These are phyloP conservation scores for Nephelium lappaceum DNA, from an alignment of 345 rosid genomes.

Conservation along the genomic window DNA sequence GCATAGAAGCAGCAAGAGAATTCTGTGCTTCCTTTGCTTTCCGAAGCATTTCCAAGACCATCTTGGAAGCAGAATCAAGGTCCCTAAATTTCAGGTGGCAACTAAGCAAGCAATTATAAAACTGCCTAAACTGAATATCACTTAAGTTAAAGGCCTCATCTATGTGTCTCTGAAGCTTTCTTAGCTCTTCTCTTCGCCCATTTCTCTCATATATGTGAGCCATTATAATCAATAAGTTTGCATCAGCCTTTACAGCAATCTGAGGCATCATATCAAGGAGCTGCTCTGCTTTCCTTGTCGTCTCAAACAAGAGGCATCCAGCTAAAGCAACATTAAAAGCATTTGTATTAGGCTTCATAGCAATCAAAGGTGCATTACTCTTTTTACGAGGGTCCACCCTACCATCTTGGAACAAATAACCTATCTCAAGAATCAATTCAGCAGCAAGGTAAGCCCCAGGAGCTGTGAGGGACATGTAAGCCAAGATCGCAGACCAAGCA, in stretches of 20 bases:
- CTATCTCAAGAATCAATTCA: slow-evolving; percentile 88
- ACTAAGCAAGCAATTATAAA: slow-evolving; percentile 70
- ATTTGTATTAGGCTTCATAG: slow-evolving; percentile 82
- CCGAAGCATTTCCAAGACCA: slow-evolving; percentile 88
- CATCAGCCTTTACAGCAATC: slow-evolving; percentile 61
- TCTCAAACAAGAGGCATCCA: slow-evolving; percentile 78
- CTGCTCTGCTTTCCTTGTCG: slow-evolving; percentile 90
- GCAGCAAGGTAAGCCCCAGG: slow-evolving; percentile 85
- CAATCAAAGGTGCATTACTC: slow-evolving; percentile 73
- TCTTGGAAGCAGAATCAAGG: slow-evolving; percentile 73
- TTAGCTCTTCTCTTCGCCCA: slow-evolving; percentile 80
- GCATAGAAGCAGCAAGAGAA: slow-evolving; percentile 67
- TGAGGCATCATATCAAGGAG: slow-evolving; percentile 80
- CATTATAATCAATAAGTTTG: slow-evolving; percentile 65
- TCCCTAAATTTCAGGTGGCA: slow-evolving; percentile 89
- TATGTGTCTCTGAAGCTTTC: slow-evolving; percentile 81
- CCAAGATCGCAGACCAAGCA: slow-evolving; percentile 80
- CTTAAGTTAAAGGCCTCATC: slow-evolving; percentile 71
- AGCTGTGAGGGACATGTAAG: slow-evolving; percentile 66
- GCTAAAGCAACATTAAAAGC: slow-evolving; percentile 76
- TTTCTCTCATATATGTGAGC: slow-evolving; percentile 88
- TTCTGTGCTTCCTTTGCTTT: slow-evolving; percentile 76
- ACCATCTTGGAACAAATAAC: slow-evolving; percentile 71
- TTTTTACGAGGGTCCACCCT: slow-evolving; percentile 86
- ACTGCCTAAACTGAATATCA: slow-evolving; percentile 75